These are phyloP conservation scores for Moelleriella libera DNA, from an alignment of 2,329 filamentous ascomycete genomes.

Conservation along the genomic window DNA sequence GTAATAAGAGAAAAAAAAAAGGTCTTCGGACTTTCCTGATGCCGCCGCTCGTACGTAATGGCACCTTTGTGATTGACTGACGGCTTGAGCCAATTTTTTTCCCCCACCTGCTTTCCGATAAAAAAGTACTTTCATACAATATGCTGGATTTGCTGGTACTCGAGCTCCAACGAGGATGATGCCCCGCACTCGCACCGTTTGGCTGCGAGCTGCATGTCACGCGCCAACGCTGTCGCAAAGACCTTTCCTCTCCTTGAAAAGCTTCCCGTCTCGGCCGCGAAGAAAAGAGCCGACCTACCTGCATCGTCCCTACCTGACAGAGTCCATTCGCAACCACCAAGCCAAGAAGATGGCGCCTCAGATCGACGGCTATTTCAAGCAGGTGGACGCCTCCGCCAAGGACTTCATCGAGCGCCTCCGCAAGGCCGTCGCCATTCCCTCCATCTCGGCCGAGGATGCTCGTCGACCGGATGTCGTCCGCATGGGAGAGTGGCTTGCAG, in stretches of 20 bases:
- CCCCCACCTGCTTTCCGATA: too few species aligned
- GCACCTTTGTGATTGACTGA: too few species aligned
- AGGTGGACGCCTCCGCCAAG: constrained; percentile 69
- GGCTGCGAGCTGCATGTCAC: too few species aligned
- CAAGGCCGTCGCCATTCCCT: constrained; percentile 90
- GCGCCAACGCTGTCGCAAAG: neutral
- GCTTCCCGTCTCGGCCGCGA: neutral
- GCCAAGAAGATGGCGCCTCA: constrained; percentile 74
- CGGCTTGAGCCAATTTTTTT: too few species aligned
- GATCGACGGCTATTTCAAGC: constrained; percentile 82
- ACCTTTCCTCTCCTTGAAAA: neutral
- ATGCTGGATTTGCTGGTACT: too few species aligned
- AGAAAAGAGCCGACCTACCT: neutral
- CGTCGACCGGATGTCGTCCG: constrained; percentile 83
- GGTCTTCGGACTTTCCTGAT: too few species aligned
- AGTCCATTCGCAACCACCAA: constrained; percentile 41
- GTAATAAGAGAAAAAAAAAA: too few species aligned
- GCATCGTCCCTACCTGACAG: constrained; percentile 34
- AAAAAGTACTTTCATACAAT: too few species aligned
- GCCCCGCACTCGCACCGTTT: too few species aligned
- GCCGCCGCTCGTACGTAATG: too few species aligned
- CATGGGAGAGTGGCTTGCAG: constrained; percentile 86
- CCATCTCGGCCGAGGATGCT: constrained; percentile 81
- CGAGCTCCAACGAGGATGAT: too few species aligned
- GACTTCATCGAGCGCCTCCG: constrained; percentile 82